Conservation (phyloP, 208 protist species). For the Blechomonas ayalai region DNA sequence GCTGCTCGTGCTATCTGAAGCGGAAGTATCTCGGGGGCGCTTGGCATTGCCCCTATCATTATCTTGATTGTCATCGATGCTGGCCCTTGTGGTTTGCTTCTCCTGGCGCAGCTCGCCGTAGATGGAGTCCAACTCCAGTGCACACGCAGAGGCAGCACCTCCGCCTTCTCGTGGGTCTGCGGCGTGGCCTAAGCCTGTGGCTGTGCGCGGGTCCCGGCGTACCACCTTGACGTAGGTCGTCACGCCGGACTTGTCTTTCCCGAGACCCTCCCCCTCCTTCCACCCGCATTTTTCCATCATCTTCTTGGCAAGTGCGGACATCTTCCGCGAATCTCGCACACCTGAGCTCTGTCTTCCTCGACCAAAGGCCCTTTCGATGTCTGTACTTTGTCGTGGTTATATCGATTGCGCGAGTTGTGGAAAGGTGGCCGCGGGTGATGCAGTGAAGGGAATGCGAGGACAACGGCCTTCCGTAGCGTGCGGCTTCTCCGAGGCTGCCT, state of each 20-base stretch:
- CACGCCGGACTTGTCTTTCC: constrained; percentile 54
- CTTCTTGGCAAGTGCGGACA: constrained; percentile 66
- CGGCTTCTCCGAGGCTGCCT: too few species aligned
- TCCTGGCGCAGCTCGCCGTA: constrained; percentile 14
- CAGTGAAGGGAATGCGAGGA: too few species aligned
- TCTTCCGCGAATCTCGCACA: too few species aligned
- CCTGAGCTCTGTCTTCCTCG: too few species aligned
- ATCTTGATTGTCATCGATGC: not conserved
- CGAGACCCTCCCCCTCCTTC: constrained; percentile 79
- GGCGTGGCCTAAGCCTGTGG: constrained; percentile 67
- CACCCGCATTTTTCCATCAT: constrained; percentile 82
- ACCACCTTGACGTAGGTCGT: constrained; percentile 74
- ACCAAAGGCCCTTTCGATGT: too few species aligned
- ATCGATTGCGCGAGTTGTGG: too few species aligned
- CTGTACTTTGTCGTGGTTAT: too few species aligned
- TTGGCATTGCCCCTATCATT: too few species aligned
- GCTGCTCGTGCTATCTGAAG: not conserved
- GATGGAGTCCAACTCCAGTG: constrained; percentile 59
- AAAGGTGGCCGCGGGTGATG: too few species aligned
- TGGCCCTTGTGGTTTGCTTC: constrained; percentile 1
- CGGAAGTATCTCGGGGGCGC: too few species aligned
- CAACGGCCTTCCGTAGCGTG: too few species aligned
- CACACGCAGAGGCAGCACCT: constrained; percentile 36
- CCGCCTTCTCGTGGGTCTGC: constrained; percentile 34
- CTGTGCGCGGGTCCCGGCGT: constrained; percentile 54